These are phyloP conservation scores for Boletus sp. DNA, from an alignment of 768 basidiomycete genomes.

Conservation along the genomic window DNA sequence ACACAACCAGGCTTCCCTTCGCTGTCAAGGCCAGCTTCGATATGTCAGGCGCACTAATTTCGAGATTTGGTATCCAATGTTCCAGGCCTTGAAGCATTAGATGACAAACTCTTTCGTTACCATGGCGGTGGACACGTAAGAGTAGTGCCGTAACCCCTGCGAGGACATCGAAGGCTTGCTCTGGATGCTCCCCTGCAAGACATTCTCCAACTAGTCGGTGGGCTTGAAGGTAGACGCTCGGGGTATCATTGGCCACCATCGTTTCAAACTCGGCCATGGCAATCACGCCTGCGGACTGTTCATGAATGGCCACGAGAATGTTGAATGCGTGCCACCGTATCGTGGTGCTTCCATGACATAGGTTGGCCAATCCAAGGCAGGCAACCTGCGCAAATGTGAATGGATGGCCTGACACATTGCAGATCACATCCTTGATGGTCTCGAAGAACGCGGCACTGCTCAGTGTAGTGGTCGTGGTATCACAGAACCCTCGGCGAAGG, in stretches of 20 bases:
- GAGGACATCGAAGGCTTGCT: constrained; percentile 61
- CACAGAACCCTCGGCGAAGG: constrained; percentile 66
- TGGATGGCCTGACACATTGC: constrained; percentile 47
- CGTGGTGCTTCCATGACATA: constrained; percentile 63
- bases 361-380: constrained; percentile 79
- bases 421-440: constrained; percentile 68
- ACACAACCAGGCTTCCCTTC: constrained; percentile 63
- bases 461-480: constrained; percentile 46
- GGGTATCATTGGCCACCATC: constrained; percentile 64
- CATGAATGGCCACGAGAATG: constrained; percentile 70
- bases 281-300: constrained; percentile 61
- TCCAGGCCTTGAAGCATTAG: constrained; percentile 76
- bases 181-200: constrained; percentile 74
- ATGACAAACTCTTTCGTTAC: constrained; percentile 47
- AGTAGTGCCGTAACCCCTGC: constrained; percentile 70
- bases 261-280: constrained; percentile 73
- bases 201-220: constrained; percentile 75
- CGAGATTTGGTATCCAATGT: constrained; percentile 78
- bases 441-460: constrained; percentile 73
- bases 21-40: constrained; percentile 24
- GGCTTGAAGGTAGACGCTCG: constrained; percentile 76
- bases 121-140: constrained; percentile 54
- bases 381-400: constrained; percentile 73
- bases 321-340: constrained; percentile 76
- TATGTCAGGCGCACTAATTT: constrained; percentile 47